Evolutionary conservation across 768 basidiomycete species (phyloP), one percentile per base, ranked within the genome.

Genomic region (Galerina sulciceps): DNA sequence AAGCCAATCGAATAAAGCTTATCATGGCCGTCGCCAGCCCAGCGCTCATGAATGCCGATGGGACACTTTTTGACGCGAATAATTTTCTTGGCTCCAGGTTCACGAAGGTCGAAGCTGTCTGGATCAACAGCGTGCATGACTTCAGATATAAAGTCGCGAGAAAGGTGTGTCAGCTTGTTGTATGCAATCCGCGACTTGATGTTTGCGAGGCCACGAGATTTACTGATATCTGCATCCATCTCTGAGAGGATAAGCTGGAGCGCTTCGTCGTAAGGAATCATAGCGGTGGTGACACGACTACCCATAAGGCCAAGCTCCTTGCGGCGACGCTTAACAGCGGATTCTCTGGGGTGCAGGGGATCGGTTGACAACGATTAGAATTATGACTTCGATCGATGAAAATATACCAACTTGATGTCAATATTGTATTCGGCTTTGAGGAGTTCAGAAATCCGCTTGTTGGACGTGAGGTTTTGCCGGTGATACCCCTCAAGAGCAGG

Each of bases 1-100:
- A 78, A 78, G 0, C 77, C 78, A 34, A 76, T 76, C 23, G 60
- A 58, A 45, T 70, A 64, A 1, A 79, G 67, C 54, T 79, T 80
- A 46, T 77, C 73, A 48, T 79, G 78, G 0, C 77, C 74, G 63
- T 76, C 73, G 0, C 59, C 69, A 0, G 71, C 37, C 76, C 75
- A 79, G 0, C 67, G 61, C 13, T 75, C 65, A 55, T 77, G 65
- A 20, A 72, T 66, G 1, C 77, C 76, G 10, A 76, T 31, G 0
- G 74, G 66, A 34, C 22, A 40, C 48, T 75, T 72, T 9, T 35
- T 48, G 3, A 60, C 53, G 6, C 73, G 66, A 18, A 40, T 22
- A 23, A 74, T 68, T 36, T 59, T 66, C 62, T 73, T 73, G 6
- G 68, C 51, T 6, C 52, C 60, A 2, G 75, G 76, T n/a, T 72